A percentile compares a stretch with the other conserved stretches of the same genome.
Evolutionary conservation across 2,329 filamentous ascomycete species (phyloP).

Genomic region (Rhynchosporium agropyri): DNA sequence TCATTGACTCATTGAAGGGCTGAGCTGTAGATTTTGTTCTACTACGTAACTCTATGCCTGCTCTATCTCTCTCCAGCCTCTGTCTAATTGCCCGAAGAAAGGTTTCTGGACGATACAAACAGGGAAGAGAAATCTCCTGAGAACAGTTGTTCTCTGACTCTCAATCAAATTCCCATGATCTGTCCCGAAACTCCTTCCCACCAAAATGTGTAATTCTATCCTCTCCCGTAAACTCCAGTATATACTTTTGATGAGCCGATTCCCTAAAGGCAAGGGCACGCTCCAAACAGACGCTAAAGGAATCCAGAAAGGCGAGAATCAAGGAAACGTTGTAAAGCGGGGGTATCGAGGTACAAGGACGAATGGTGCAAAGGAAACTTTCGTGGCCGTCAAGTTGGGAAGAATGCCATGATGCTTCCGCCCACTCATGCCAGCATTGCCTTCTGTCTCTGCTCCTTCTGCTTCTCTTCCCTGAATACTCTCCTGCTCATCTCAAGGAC

Average conservation of each 20-base stretch:
- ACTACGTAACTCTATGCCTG: constrained; percentile 3
- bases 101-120: constrained; percentile 1
- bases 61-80: background rate
- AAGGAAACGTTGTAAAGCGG: background rate
- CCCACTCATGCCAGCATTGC: constrained; percentile 25
- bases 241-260: constrained; percentile 17
- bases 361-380: background rate
- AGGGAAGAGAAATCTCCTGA: background rate
- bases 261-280: constrained; percentile 9
- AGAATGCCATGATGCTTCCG: background rate
- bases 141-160: background rate
- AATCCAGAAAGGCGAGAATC: constrained; percentile 8
- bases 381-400: background rate
- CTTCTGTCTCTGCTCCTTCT: constrained; percentile 48
- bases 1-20: background rate
- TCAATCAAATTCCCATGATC: constrained; percentile 2
- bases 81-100: background rate
- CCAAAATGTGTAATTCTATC: background rate
- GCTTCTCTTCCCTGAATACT: constrained; percentile 88
- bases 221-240: constrained; percentile 11
- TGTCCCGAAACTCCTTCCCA: constrained; percentile 14
- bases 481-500: constrained; percentile 91
- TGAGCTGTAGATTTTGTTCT: background rate
- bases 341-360: constrained; percentile 10
- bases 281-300: constrained; percentile 18